Evolutionary conservation across 2,329 filamentous ascomycete genomes (phyloP).

Genomic region (Emergomyces pasteurianus): DNA sequence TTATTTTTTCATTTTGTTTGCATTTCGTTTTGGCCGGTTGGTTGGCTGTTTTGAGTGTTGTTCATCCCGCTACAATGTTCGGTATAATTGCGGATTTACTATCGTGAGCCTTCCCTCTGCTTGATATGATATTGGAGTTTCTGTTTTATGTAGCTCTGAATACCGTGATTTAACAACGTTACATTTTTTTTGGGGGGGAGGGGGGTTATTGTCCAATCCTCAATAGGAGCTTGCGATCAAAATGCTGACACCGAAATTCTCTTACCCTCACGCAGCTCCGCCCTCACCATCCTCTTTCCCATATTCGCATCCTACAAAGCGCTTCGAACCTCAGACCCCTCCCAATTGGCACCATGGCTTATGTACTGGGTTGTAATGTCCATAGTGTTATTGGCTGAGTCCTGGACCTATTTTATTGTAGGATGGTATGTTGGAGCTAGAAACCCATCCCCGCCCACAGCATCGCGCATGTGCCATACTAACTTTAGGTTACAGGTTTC

Average conservation of each 20-base stretch:
- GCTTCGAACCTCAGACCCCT: conserved; percentile 80
- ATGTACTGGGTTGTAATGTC: conserved; percentile 98
- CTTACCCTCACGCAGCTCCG: conserved; percentile 45
- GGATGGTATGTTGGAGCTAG: conserved; percentile 48
- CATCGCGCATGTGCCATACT: not conserved
- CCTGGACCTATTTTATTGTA: conserved; percentile 77
- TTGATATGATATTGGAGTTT: not conserved
- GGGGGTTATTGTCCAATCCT: not conserved
- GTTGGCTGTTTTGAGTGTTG: not conserved
- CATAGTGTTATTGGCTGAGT: conserved; percentile 69
- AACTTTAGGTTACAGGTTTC: conserved; percentile 48
- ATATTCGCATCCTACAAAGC: conserved; percentile 98
- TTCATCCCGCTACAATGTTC: conserved; percentile 46
- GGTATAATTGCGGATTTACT: conserved; percentile 65
- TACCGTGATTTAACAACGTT: not conserved
- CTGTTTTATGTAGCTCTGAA: not conserved
- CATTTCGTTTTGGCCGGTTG: not conserved
- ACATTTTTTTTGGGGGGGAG: not conserved
- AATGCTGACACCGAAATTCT: conserved; percentile 16
- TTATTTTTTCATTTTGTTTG: not conserved
- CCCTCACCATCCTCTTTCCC: conserved; percentile 84
- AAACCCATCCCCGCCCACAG: not conserved
- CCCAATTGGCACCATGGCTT: conserved; percentile 87
- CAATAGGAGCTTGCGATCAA: conserved; percentile 7
- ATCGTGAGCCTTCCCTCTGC: conserved; percentile 46